A percentile compares a stretch with the other conserved stretches of the same genome.
phyloP scores from a whole-genome alignment of 345 rosid genomes.

The Laguncularia racemosa region DNA sequence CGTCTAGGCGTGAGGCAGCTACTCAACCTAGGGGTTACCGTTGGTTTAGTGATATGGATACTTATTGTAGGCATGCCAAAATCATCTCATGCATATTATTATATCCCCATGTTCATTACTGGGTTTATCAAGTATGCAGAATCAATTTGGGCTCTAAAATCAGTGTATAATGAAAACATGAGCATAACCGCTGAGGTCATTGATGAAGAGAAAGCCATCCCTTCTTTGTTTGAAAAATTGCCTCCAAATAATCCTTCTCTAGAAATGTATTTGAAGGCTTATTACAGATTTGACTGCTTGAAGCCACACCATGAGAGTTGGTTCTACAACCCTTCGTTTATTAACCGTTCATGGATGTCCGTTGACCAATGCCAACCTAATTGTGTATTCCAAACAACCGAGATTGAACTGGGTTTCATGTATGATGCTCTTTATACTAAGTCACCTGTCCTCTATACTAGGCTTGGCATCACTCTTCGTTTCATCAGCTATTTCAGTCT shows the following conservation, averaged over 20 bases:
- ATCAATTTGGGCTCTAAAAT: conserved; percentile 6
- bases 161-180: conserved; percentile 9
- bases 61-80: background rate
- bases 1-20: conserved; percentile 13
- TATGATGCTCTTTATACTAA: conserved; percentile 18
- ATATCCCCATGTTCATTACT: conserved; percentile 2
- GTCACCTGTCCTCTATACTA: conserved; percentile 7
- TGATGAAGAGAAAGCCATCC: background rate
- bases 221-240: background rate
- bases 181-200: conserved; percentile 1
- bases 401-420: conserved; percentile 12
- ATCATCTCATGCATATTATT: background rate
- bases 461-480: background rate
- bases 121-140: conserved; percentile 10
- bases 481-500: conserved; percentile 1
- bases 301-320: conserved; percentile 9
- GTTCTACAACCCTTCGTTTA: conserved; percentile 9
- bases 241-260: accelerated
- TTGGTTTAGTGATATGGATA: background rate
- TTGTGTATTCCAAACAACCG: conserved; percentile 6
- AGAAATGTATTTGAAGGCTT: conserved; percentile 1
- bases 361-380: background rate
- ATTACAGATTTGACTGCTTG: conserved; percentile 10
- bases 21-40: conserved; percentile 1
- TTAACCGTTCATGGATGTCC: background rate